Evolutionary conservation across 108 stramenopile genomes (phyloP), one percentile per base, ranked within the genome.

Genomic region (Fragilaria radians): DNA sequence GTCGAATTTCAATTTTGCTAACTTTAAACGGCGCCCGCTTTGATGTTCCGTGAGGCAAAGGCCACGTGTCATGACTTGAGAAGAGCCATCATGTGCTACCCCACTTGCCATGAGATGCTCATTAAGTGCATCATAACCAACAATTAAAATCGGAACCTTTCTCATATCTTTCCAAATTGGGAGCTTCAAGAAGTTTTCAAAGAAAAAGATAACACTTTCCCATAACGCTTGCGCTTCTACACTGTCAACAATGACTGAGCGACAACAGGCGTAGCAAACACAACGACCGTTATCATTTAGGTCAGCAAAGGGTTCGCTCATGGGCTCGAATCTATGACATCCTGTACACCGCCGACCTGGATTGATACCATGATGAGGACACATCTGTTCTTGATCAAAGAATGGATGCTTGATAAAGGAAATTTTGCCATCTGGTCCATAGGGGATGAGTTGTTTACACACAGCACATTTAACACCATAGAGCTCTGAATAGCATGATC

Each of bases 261-360:
- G 71, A 66, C 74, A 76, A 52, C 85, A 87, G 22, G 82, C 56
- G 31, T 62, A 53, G 53, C 85, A 87, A 17, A 85, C 76, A 50
- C 80, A 81, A 19, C 80, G 72, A 24, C 67, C 71, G 24, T 47
- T 55, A 57, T 85, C 83, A 26, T 72, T 67, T n/a, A 85, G 58
- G 63, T 85, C 80, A 23, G 76, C 68, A 62, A 85, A 85, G 30
- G 73, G 75, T 32, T 68, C 66, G 26, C 63, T 45, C 11, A 68
- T 47, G 3, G 83, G 83, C 54, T 85, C 83, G 47, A 79, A 81
- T 49, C 83, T 65, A 59, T 79, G 80, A 32, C 83, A 85, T 23
- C 83, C 83, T 1, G 75, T 70, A 32, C 83, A 85, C 24, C 78
- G 68, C n/a, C 80, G 73, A 71, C 46, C 27, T 48, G 62, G 57